Evolutionary conservation across 805 yeast genomes (phyloP), one percentile per base, ranked within the genome.

Genomic region (Candida ficus): DNA sequence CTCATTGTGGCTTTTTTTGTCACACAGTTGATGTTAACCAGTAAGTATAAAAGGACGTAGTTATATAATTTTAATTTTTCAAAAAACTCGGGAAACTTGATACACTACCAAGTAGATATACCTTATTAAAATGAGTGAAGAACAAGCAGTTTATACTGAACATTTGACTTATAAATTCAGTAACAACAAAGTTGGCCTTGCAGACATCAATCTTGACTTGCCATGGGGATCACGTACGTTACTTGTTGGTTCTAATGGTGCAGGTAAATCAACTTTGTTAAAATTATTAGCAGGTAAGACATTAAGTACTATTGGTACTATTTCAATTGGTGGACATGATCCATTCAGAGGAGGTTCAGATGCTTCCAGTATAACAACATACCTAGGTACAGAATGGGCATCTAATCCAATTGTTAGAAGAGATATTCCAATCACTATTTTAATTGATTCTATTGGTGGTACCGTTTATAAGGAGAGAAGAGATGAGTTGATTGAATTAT

Each of bases 351-450:
- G 62, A 5, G 58, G 62, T 1, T 61, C 76, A 6, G 70, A 71
- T 45, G 66, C 75, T 36, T 68, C 73, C 41, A 62, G 61, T 42
- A 69, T 69, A 37, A 76, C 79, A 21, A 85, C 96, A 0, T 91
- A 91, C 57, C 65, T 93, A 32, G 99, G 99, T 4, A 93, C 98
- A 0, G 99, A 93, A 57, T 93, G 99, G 99, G 96, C 96, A 6
- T 76, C 84, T 41, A 93, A 89, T 63, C 85, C 87, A 16, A 80
- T 90, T 37, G 93, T 91, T 7, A 80, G 90, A 53, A 71, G 96
- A 46, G 99, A 93, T 60, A 86, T 93, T 40, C 89, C 95, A 0
- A 97, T 93, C 9, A 70, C 80, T 16, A 76, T 83, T 26, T 67
- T 93, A 44, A 73, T 93, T 35, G 73, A 81, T 13, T 81, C 95